Percentiles rank a stretch among this genome's conserved stretches.
These are phyloP conservation scores for Cornus suecica DNA, from an alignment of 148 eudicot genomes.

Conservation along the genomic window DNA sequence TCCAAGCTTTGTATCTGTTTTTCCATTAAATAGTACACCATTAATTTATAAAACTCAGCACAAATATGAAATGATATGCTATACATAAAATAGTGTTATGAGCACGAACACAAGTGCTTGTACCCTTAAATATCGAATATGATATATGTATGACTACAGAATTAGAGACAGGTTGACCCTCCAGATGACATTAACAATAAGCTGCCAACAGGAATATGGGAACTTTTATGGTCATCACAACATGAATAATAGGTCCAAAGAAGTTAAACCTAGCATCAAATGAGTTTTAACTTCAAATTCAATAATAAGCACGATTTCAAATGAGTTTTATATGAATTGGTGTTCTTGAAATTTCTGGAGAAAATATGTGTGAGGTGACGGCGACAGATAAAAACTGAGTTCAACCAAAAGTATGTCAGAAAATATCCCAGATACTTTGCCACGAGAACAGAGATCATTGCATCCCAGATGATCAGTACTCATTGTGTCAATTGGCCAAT, in stretches of 20 bases:
- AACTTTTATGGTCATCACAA: neutral
- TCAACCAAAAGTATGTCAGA: neutral
- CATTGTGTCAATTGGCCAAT: neutral
- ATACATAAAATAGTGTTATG: neutral
- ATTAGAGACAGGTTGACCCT: neutral
- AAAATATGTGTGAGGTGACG: neutral
- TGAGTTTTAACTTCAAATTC: neutral
- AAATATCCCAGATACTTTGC: neutral
- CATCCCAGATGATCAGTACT: neutral
- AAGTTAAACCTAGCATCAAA: neutral
- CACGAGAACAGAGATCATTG: neutral
- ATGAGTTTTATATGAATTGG: neutral
- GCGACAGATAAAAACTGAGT: neutral
- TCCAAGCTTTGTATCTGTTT: conserved; percentile 84
- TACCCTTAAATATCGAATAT: conserved; percentile 4
- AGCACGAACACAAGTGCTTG: neutral
- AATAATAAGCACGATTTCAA: neutral
- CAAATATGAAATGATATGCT: conserved; percentile 6
- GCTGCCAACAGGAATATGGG: neutral
- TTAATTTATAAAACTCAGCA: neutral
- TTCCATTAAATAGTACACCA: conserved; percentile 14
- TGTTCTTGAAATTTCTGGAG: neutral
- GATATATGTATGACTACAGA: neutral
- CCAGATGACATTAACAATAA: neutral
- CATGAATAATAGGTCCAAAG: neutral